phyloP scores from a whole-genome alignment of 208 protist genomes.

The Wallacemonas sp. region DNA sequence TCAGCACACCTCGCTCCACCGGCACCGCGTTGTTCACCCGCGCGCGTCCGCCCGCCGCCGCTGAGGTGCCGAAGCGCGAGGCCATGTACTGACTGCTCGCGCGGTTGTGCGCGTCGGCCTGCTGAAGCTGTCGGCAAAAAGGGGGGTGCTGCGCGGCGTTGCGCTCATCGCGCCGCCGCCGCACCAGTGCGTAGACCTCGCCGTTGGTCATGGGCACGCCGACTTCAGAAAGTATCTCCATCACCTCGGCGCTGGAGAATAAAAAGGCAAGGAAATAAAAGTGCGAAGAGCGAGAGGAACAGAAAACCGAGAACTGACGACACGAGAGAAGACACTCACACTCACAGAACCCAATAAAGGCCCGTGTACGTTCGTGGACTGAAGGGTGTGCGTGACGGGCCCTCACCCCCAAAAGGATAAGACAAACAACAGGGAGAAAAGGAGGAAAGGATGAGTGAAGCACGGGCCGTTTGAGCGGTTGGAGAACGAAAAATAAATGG shows the following conservation, averaged over 20 bases:
- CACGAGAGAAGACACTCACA: no score
- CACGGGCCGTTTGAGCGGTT: not conserved
- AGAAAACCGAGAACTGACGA: no score
- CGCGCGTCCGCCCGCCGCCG: conserved; percentile 3
- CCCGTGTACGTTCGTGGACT: no score
- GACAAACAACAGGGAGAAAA: not conserved
- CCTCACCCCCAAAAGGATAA: no score
- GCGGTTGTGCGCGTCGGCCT: conserved; percentile 19
- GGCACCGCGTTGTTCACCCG: conserved; percentile 9
- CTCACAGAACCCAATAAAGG: no score
- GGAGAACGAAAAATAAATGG: conserved; percentile 7
- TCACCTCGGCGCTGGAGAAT: no score
- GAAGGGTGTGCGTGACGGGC: no score
- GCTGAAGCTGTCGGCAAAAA: conserved; percentile 58
- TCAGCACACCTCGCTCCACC: not conserved
- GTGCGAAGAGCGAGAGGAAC: not conserved
- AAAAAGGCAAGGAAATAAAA: not conserved
- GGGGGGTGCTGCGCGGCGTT: conserved; percentile 53
- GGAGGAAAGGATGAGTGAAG: conserved; percentile 1
- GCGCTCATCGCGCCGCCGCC: conserved; percentile 77
- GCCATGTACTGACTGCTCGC: conserved; percentile 9
- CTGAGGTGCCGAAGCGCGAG: not conserved
- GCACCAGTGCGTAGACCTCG: conserved; percentile 78
- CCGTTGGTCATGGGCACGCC: conserved; percentile 73
- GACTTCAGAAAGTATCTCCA: conserved; percentile 63